Base-by-base conservation (phyloP, 179 eudicot genomes). In the Beta lomatogona region DNA sequence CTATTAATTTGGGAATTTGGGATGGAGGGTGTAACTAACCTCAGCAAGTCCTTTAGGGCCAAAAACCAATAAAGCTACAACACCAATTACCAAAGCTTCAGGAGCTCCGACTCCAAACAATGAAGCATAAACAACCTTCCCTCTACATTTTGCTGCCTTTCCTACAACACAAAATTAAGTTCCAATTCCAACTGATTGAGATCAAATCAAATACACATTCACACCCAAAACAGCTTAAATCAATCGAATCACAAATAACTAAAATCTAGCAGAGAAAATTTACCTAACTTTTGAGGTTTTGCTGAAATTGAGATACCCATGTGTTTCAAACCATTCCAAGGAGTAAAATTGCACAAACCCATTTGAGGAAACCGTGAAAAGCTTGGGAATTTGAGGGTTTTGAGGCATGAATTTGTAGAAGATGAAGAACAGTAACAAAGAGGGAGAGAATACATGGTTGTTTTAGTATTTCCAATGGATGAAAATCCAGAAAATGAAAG, bases 11-110 rank as follows among this genome's bases (percentile, higher is more conserved):
- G 6, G 9, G 52, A 48, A 48, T 48, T 48, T 3, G 6, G 9
- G 52, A 48, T 14, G 22, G 18, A 59, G 6, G 22, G 12, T 58
- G 83, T 45, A 81, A 82, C 83, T 79, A 72, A 92, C 99, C 92
- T 95, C 99, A 84, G 99, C 99, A 83, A 94, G 98, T 58, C 99
- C 98, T 84, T 95, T 95, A 44, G 98, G 98, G 19, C 98, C 98
- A 81, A 95, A 95, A 78, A 92, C 98, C 89, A 94, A 78, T 88
- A 94, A 89, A 86, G 99, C 98, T 72, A 95, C 99, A 73, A 91
- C 98, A n/a, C 98, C 99, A 89, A 95, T 92, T 13, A 95, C 99
- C 84, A 95, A 84, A 78, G 93, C 97, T 83, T 95, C 99, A 63
- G 98, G 99, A 80, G 99, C 99, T 84, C 98, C 98, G 86, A 95